Conservation (phyloP, 176 grass and related monocot genomes). For the Otatea glauca region DNA sequence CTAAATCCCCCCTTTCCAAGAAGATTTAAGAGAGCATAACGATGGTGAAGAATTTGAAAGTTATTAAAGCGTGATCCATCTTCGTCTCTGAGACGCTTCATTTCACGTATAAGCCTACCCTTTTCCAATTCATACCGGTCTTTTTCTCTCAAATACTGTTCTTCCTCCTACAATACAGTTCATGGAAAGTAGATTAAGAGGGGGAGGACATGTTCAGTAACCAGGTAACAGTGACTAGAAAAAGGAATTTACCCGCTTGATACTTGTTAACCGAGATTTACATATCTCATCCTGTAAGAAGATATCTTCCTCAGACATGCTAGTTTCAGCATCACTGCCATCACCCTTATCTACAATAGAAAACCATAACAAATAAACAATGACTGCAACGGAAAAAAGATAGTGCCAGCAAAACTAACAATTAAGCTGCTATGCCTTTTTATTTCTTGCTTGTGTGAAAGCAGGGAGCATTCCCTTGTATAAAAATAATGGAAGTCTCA, state of each 20-base stretch:
- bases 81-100: slow-evolving; percentile 99
- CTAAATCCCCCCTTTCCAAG: slow-evolving; percentile 99
- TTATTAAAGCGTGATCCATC: slow-evolving; percentile 99
- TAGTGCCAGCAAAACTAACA: slow-evolving; percentile 4
- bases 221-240: slow-evolving; percentile 23
- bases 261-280: slow-evolving; percentile 93
- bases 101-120: slow-evolving; percentile 96
- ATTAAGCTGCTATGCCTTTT: slow-evolving; percentile 1
- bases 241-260: slow-evolving; percentile 73
- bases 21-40: slow-evolving; percentile 99
- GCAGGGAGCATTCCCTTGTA: slow-evolving; percentile 20
- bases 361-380: slow-evolving; percentile 38
- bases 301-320: slow-evolving; percentile 86
- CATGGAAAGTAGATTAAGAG: slow-evolving; percentile 37
- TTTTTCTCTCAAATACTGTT: slow-evolving; percentile 86
- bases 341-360: slow-evolving; percentile 80
- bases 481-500: slow-evolving; percentile 22
- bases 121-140: slow-evolving; percentile 98
- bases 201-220: neutral
- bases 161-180: slow-evolving; percentile 80
- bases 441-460: slow-evolving; percentile 20
- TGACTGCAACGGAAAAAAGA: neutral
- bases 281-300: slow-evolving; percentile 97
- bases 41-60: slow-evolving; percentile 97
- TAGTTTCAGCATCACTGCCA: slow-evolving; percentile 84